Evolutionary conservation across 345 rosid species (phyloP).

Genomic region (Syzygium grande): DNA sequence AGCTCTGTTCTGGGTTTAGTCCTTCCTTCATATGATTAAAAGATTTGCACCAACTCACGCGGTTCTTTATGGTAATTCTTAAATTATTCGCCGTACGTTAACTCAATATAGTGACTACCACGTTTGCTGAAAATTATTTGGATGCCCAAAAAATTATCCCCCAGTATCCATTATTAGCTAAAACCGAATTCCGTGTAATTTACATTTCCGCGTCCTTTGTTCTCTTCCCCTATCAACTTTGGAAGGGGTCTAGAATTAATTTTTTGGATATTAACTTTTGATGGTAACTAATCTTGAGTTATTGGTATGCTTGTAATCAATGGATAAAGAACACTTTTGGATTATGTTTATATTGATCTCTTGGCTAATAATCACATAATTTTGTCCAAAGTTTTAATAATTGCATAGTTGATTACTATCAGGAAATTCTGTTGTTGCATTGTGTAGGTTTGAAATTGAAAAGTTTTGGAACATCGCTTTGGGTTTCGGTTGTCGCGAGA

Average conservation of each 20-base stretch:
- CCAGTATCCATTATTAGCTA: not conserved
- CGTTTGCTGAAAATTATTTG: not conserved
- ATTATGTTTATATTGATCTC: too few species aligned
- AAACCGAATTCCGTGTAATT: not conserved
- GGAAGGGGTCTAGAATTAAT: not conserved
- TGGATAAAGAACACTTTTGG: too few species aligned
- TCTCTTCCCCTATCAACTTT: not conserved
- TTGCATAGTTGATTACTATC: too few species aligned
- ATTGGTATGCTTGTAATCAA: too few species aligned
- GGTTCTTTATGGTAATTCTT: not conserved
- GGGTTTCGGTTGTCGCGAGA: too few species aligned
- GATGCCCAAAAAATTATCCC: not conserved
- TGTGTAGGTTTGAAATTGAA: too few species aligned
- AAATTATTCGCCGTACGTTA: not conserved
- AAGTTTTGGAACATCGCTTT: too few species aligned
- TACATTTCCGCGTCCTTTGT: fast-evolving
- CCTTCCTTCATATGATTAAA: not conserved
- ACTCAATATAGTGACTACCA: not conserved
- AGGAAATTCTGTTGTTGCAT: too few species aligned
- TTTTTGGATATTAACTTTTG: too few species aligned
- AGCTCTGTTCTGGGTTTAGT: not conserved
- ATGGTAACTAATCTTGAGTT: too few species aligned
- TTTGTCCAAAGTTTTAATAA: too few species aligned
- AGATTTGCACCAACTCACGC: not conserved
- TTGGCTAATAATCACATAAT: too few species aligned